phyloP scores from a whole-genome alignment of 495 filamentous ascomycete genomes.

The Apiosordaria backusii region DNA sequence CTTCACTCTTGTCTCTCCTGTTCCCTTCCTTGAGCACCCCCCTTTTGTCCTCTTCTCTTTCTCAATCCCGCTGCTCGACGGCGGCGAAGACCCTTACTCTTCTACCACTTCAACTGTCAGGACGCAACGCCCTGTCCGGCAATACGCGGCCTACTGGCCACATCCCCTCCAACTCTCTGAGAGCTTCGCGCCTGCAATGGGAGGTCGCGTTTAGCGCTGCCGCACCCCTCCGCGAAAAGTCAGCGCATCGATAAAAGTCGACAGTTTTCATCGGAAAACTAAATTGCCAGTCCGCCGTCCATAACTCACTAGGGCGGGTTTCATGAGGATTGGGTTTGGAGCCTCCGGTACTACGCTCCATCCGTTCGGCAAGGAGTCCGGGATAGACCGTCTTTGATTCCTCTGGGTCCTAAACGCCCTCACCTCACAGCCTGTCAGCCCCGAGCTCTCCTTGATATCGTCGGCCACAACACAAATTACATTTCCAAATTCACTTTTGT shows the following conservation, averaged over 20 bases:
- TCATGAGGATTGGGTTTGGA: conserved; percentile 12
- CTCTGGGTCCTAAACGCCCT: background rate
- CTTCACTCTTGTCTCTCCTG: conserved; percentile 28
- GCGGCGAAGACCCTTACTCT: conserved; percentile 15
- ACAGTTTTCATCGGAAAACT: background rate
- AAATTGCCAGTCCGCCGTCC: background rate
- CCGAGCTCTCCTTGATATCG: conserved; percentile 13
- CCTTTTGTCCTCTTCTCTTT: conserved; percentile 19
- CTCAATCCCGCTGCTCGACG: conserved; percentile 16
- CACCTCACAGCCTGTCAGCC: background rate
- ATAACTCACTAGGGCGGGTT: conserved; percentile 5
- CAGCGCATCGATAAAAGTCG: conserved; percentile 12
- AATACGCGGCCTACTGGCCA: conserved; percentile 12
- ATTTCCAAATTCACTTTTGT: background rate
- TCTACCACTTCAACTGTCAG: background rate
- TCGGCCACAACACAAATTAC: background rate
- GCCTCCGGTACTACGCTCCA: conserved; percentile 9
- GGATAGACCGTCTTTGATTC: background rate
- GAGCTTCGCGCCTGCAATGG: conserved; percentile 31
- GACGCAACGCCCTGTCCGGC: conserved; percentile 13
- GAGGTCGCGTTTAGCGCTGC: conserved; percentile 30
- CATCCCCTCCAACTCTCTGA: conserved; percentile 15
- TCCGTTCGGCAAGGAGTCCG: conserved; percentile 9
- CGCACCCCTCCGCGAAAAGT: conserved; percentile 26
- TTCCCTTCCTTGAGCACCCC: conserved; percentile 22